A percentile compares a stretch with the other conserved stretches of the same genome.
These are phyloP conservation scores for Bretschneidera sinensis DNA, from an alignment of 345 rosid genomes.

Conservation along the genomic window DNA sequence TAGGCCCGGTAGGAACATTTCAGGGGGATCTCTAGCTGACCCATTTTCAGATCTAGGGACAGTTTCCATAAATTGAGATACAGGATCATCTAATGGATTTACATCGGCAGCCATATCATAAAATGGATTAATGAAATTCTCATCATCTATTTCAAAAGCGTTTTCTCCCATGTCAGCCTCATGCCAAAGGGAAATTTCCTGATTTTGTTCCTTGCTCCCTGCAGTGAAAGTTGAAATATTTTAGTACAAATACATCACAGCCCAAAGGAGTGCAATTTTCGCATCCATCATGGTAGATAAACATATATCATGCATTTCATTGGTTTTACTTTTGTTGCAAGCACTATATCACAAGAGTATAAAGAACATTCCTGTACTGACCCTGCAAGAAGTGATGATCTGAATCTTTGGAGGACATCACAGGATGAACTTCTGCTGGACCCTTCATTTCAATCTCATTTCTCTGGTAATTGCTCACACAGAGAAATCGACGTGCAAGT, in stretches of 20 bases:
- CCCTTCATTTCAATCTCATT: conserved; percentile 9
- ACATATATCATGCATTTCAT: background rate
- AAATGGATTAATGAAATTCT: conserved; percentile 28
- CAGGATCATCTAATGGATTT: conserved; percentile 37
- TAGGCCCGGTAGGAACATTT: conserved; percentile 77
- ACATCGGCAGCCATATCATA: conserved; percentile 4
- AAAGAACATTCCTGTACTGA: conserved; percentile 13
- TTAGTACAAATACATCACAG: conserved; percentile 3
- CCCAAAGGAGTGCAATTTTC: background rate
- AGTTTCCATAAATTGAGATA: conserved; percentile 59
- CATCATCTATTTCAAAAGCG: conserved; percentile 13
- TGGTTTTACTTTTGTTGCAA: conserved; percentile 12
- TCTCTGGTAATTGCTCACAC: conserved; percentile 32
- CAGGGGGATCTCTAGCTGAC: conserved; percentile 37
- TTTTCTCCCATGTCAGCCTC: conserved; percentile 19
- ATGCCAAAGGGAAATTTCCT: conserved; percentile 21
- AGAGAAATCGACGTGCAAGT: conserved; percentile 69
- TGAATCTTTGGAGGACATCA: conserved; percentile 18
- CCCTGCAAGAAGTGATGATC: conserved; percentile 12
- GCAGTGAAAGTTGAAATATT: conserved; percentile 7
- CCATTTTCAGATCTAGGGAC: conserved; percentile 34
- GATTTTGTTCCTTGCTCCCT: conserved; percentile 21
- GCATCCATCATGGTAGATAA: background rate
- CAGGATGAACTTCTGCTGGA: conserved; percentile 16
- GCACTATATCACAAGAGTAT: conserved; percentile 3